A percentile compares a stretch with the other conserved stretches of the same genome.
These are phyloP conservation scores for Tilletia indica DNA, from an alignment of 1,284 basidiomycete genomes.

Conservation along the genomic window DNA sequence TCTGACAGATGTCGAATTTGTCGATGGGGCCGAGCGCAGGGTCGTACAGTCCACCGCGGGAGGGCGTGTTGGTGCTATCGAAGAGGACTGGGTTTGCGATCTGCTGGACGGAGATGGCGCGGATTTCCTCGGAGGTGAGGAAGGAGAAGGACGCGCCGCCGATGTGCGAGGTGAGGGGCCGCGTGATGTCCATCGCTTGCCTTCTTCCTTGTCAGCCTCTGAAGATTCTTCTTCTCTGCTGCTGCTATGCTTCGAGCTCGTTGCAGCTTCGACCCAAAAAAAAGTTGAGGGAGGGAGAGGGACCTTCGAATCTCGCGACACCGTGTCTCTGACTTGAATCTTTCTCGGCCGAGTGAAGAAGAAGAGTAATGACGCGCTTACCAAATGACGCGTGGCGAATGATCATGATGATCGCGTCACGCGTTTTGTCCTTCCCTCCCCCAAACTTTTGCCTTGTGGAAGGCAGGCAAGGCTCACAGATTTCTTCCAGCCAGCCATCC, in stretches of 20 bases:
- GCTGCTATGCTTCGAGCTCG: not conserved
- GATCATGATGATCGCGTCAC: too few species aligned
- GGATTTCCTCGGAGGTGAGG: slow-evolving; percentile 84
- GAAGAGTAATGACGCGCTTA: not conserved
- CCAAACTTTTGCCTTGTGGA: too few species aligned
- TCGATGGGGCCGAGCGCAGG: slow-evolving; percentile 88
- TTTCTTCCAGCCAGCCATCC: too few species aligned
- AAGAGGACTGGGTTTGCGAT: slow-evolving; percentile 89
- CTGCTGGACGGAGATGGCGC: slow-evolving; percentile 92
- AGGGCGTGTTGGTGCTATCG: slow-evolving; percentile 90
- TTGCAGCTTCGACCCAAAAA: not conserved
- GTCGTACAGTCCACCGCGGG: slow-evolving; percentile 89
- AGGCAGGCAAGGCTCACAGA: too few species aligned
- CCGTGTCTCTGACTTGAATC: not conserved
- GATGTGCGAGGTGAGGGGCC: slow-evolving; percentile 80
- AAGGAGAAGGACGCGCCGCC: slow-evolving; percentile 90
- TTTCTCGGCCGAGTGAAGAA: slow-evolving; percentile 7
- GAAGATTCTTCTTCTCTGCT: not conserved
- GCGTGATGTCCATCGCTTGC: slow-evolving; percentile 80
- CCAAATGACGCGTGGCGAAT: not conserved
- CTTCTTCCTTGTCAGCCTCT: not conserved
- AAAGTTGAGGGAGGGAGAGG: too few species aligned
- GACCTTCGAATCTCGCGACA: not conserved
- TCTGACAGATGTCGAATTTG: slow-evolving; percentile 76
- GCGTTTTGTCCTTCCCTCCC: too few species aligned